Base-by-base conservation (phyloP, 2,329 filamentous ascomycete genomes). In the Beauveria sp. region DNA sequence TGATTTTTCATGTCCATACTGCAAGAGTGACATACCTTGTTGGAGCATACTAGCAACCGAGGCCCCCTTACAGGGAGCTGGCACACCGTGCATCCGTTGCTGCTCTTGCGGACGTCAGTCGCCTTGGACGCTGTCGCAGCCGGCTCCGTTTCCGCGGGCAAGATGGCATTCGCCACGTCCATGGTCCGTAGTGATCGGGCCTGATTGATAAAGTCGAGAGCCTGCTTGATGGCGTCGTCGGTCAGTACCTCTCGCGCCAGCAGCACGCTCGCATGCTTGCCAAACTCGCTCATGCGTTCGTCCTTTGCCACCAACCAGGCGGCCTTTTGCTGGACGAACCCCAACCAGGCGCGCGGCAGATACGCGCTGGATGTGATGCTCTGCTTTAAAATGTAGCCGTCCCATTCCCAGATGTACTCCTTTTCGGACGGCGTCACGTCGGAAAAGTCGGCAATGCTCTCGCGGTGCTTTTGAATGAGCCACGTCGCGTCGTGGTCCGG, bases 331-430 rank as follows among this genome's bases (percentile, higher is more conserved):
- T 74, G 71, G 45, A 82, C 72, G 67, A 86, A 86, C 26, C 73
- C 74, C 47, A 82, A 67, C 73, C 84, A 83, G 20, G 78, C 75
- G 3, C 76, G 76, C 12, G 81, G 76, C 14, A 86, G 74, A 66
- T 81, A 83, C 3, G 78, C 77, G 34, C 77, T 77, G 5, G 81
- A 80, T 5, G 79, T 81, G 52, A 85, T 71, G 59, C 77, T 79
- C 65, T 80, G 77, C 50, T 73, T 73, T 9, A 82, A 76, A 52
- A 84, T 78, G 65, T 81, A 84, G 1, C 77, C 75, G 63, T 85
- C 82, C 83, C 83, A 86, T 64, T 81, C 79, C 65, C 77, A 76
- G 60, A 86, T 81, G 62, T 81, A 86, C 63, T 85, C 82, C 68
- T 81, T 83, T 67, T 86, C 83, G 18, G 77, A 73, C 3, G 73